A percentile compares a stretch with the other conserved stretches of the same genome.
phyloP scores from a whole-genome alignment of 306 rosid species.

The Corylus americana region DNA sequence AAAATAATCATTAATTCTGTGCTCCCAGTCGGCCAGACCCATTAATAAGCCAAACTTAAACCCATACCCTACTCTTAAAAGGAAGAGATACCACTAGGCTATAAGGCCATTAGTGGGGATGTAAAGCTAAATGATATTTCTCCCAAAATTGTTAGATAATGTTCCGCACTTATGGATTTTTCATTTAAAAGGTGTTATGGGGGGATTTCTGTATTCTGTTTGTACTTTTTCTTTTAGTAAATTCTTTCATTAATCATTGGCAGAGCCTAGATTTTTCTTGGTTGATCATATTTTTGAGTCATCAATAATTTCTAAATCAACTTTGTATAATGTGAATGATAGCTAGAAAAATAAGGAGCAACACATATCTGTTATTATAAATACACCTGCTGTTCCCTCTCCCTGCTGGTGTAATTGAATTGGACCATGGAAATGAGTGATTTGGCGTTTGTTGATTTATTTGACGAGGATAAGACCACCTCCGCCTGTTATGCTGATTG shows the following conservation, averaged over 20 bases:
- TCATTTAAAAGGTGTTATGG: not conserved
- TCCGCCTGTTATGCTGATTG: conserved; percentile 21
- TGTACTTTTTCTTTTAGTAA: not conserved
- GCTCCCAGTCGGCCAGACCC: not conserved
- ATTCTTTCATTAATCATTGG: not conserved
- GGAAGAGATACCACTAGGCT: not conserved
- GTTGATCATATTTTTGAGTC: not conserved
- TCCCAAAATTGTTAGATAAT: not conserved
- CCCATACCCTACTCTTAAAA: not conserved
- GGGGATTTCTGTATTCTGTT: not conserved
- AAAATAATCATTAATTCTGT: not conserved
- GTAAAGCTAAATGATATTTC: not conserved
- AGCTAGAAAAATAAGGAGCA: not conserved
- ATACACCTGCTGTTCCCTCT: not conserved
- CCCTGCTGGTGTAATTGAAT: not conserved
- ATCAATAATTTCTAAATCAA: not conserved
- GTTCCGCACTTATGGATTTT: not conserved
- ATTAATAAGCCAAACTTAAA: not conserved
- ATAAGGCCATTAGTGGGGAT: not conserved
- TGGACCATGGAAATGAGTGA: not conserved
- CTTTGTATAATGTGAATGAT: not conserved
- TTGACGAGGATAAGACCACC: conserved; percentile 14
- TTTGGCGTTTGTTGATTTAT: not conserved
- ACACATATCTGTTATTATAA: not conserved
- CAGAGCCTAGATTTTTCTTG: not conserved